Evolutionary conservation across 305 asterid species (phyloP), one percentile per base, ranked within the genome.

Genomic region (Coffea humblotiana): DNA sequence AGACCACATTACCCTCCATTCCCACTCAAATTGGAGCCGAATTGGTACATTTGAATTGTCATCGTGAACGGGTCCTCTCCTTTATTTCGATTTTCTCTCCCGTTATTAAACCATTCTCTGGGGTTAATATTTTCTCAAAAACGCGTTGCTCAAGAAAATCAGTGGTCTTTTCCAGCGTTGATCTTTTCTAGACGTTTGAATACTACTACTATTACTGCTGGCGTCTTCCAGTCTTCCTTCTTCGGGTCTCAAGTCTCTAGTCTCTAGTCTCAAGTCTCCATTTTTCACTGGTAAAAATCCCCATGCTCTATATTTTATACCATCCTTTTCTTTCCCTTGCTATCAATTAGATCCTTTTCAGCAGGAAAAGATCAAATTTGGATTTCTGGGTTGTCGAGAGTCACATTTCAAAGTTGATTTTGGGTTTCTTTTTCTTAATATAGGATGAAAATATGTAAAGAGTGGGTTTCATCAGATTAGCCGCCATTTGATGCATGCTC

Each of bases 61-160:
- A 49, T 51, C 23, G 68, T 56, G 68, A 78, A 71, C 29, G 40
- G 60, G 3, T n/a, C 45, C 8, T 56, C 35, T 32, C 37, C 6
- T 16, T 47, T 18, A 18, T 40, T 18, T 45, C 51, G 16, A 49
- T 16, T 58, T 58, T 78, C 71, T 15, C 45, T 37, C 43, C 43
- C 2, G 6, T 9, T 0, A 40, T 49, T 29, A 14, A 23, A 45
- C 29, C 43, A 72, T 23, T 71, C 61, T 60, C 40, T 32, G 43
- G 43, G 21, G 13, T 21, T 16, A 8, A 2, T 45, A 47, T 3
- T 15, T 71, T 43, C 35, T 45, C 6, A 52, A 67, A 83, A 82
- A 79, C 92, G 91, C 90, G 96, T 89, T 88, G 87, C 86, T 87
- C 77, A 82, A 71, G 79, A 80, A 82, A 74, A 65, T 48, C 25